Evolutionary conservation across 2,329 filamentous ascomycete species (phyloP).

Genomic region (Zelopaecilomyces penicillatus): DNA sequence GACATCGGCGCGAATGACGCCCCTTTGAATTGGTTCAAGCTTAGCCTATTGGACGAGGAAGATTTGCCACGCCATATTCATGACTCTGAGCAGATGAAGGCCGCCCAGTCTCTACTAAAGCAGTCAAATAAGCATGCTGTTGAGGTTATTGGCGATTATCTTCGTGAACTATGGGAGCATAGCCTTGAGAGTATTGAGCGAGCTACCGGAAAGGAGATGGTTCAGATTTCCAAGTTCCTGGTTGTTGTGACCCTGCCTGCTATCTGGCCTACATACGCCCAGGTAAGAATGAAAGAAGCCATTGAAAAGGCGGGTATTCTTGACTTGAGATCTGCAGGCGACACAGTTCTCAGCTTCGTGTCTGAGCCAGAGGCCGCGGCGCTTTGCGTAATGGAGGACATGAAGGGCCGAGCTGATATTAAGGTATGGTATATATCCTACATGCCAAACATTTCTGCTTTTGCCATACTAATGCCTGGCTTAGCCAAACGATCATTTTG

Average conservation of each 20-base stretch:
- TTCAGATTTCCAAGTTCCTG: constrained; percentile 20
- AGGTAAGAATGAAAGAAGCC: constrained; percentile 28
- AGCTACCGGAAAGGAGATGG: constrained; percentile 13
- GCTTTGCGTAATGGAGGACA: constrained; percentile 25
- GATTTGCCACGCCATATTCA: constrained; percentile 20
- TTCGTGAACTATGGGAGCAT: constrained; percentile 26
- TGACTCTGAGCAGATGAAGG: constrained; percentile 13
- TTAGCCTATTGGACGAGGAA: constrained; percentile 24
- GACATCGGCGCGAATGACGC: constrained; percentile 14
- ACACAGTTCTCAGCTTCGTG: constrained; percentile 26
- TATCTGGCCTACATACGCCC: constrained; percentile 35
- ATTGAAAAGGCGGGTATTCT: constrained; percentile 29
- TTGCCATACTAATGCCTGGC: neutral
- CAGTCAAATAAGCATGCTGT: constrained; percentile 13
- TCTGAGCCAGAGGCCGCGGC: constrained; percentile 39
- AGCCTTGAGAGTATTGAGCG: constrained; percentile 16
- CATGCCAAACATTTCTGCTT: neutral
- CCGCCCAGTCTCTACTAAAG: neutral
- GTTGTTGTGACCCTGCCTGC: constrained; percentile 36
- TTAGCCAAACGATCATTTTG: constrained; percentile 15
- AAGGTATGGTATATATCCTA: constrained; percentile 8
- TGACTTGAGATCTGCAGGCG: constrained; percentile 12
- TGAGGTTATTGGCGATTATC: constrained; percentile 23
- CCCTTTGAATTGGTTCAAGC: constrained; percentile 33
- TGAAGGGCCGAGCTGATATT: constrained; percentile 14